A percentile compares a stretch with the other conserved stretches of the same genome.
Conservation (phyloP, 164 flowering plant genomes). For the Litsea cubeba region DNA sequence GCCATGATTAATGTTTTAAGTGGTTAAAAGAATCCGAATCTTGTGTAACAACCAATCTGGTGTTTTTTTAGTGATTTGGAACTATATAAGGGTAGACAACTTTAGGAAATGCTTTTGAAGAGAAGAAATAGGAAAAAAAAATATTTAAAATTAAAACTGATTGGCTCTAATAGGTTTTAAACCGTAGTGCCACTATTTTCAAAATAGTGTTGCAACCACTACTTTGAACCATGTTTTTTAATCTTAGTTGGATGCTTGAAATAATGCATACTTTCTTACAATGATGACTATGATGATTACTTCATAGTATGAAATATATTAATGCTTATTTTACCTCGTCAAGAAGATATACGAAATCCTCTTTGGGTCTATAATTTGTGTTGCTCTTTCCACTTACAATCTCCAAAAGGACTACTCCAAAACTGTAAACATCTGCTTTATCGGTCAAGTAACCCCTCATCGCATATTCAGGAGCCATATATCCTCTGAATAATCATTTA, state of each 20-base stretch:
- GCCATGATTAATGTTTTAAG: too few species aligned
- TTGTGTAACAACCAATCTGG: too few species aligned
- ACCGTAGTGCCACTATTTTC: too few species aligned
- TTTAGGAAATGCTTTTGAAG: too few species aligned
- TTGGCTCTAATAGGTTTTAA: too few species aligned
- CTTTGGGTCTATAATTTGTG: slow-evolving; percentile 48
- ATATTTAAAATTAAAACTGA: too few species aligned
- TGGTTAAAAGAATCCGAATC: too few species aligned
- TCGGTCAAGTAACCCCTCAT: slow-evolving; percentile 76
- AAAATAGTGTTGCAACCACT: too few species aligned
- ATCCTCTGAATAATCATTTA: slow-evolving; percentile 46
- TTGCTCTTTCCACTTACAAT: slow-evolving; percentile 81
- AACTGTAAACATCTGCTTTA: slow-evolving; percentile 91
- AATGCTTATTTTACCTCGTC: slow-evolving; percentile 57
- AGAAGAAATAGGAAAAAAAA: too few species aligned
- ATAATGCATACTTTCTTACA: background rate
- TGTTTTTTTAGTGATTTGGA: too few species aligned
- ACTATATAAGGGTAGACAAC: too few species aligned
- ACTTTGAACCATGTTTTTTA: background rate
- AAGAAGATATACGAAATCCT: slow-evolving; percentile 60
- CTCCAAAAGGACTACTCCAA: slow-evolving; percentile 69
- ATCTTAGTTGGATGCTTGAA: background rate
- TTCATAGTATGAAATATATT: background rate
- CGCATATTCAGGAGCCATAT: slow-evolving; percentile 96
- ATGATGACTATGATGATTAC: too few species aligned